phyloP scores from a whole-genome alignment of 768 basidiomycete species.

The Trametes gibbosa region DNA sequence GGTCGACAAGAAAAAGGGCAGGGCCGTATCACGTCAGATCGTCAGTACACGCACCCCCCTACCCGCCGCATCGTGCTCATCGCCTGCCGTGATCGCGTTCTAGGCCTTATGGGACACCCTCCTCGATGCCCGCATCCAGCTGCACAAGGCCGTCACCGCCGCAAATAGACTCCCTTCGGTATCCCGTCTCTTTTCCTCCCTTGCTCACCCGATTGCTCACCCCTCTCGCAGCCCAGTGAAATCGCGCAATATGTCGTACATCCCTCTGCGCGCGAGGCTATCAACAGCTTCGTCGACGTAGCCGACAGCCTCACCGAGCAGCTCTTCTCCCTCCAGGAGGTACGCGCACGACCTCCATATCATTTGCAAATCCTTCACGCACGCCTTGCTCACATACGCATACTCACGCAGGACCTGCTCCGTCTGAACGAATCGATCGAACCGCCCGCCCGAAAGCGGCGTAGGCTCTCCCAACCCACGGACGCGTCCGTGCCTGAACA shows the following conservation, averaged over 20 bases:
- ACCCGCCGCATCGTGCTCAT: constrained; percentile 1
- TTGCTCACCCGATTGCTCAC: constrained; percentile 22
- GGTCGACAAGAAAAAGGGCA: constrained; percentile 77
- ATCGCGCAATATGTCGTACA: constrained; percentile 28
- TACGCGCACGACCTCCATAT: constrained; percentile 28
- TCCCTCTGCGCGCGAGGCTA: constrained; percentile 42
- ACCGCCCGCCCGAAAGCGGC: constrained; percentile 57
- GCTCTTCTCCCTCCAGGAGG: constrained; percentile 67
- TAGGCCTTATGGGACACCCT: constrained; percentile 85
- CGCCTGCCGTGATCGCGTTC: not conserved
- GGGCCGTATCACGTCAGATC: constrained; percentile 79
- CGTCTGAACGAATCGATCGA: constrained; percentile 44
- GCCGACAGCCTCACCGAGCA: constrained; percentile 62
- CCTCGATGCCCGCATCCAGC: constrained; percentile 85
- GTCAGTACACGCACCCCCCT: constrained; percentile 36
- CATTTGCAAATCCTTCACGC: not conserved
- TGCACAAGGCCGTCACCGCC: constrained; percentile 75
- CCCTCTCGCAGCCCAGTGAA: constrained; percentile 35
- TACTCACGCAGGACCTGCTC: constrained; percentile 18
- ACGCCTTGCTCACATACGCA: not conserved
- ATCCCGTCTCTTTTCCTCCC: constrained; percentile 27
- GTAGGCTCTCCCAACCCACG: constrained; percentile 38
- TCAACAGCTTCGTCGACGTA: constrained; percentile 58
- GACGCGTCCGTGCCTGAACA: constrained; percentile 33
- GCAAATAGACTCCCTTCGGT: constrained; percentile 68